Evolutionary conservation across 768 basidiomycete species (phyloP).

Genomic region (Phaeotremella skinneri): DNA sequence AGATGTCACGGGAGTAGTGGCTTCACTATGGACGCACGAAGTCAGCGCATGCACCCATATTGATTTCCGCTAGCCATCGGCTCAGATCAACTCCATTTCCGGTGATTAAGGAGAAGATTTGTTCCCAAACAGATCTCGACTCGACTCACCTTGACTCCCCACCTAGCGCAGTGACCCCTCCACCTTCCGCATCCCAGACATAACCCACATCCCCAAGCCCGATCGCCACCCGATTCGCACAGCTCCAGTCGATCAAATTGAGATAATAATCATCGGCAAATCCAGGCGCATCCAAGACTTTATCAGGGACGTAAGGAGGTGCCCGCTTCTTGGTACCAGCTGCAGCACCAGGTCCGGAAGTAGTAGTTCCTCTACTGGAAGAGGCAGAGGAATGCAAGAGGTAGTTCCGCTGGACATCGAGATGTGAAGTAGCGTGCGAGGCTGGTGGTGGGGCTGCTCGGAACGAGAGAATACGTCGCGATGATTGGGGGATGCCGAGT

Average conservation of each 20-base stretch:
- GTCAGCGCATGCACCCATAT: slow-evolving; percentile 29
- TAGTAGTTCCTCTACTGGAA: slow-evolving; percentile 26
- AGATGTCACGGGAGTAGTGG: slow-evolving; percentile 35
- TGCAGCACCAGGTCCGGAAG: slow-evolving; percentile 57
- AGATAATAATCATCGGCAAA: slow-evolving; percentile 88
- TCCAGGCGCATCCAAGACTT: slow-evolving; percentile 93
- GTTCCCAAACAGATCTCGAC: background rate
- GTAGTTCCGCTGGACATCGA: slow-evolving; percentile 38
- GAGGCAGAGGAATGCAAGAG: slow-evolving; percentile 33
- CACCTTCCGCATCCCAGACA: slow-evolving; percentile 90
- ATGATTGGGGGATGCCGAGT: slow-evolving; percentile 29
- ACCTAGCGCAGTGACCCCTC: slow-evolving; percentile 64
- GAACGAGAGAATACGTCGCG: slow-evolving; percentile 37
- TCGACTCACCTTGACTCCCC: slow-evolving; percentile 18
- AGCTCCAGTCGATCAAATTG: slow-evolving; percentile 87
- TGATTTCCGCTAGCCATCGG: slow-evolving; percentile 65
- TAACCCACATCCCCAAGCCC: slow-evolving; percentile 83
- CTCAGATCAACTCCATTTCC: slow-evolving; percentile 28
- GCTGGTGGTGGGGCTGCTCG: slow-evolving; percentile 38
- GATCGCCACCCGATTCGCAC: slow-evolving; percentile 80
- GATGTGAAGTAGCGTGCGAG: slow-evolving; percentile 34
- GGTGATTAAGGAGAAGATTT: slow-evolving; percentile 70
- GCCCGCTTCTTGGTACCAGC: slow-evolving; percentile 70
- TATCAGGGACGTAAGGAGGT: slow-evolving; percentile 80
- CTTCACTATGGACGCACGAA: slow-evolving; percentile 33